These are phyloP conservation scores for Fagus crenata DNA, from an alignment of 306 rosid species.

Conservation along the genomic window DNA sequence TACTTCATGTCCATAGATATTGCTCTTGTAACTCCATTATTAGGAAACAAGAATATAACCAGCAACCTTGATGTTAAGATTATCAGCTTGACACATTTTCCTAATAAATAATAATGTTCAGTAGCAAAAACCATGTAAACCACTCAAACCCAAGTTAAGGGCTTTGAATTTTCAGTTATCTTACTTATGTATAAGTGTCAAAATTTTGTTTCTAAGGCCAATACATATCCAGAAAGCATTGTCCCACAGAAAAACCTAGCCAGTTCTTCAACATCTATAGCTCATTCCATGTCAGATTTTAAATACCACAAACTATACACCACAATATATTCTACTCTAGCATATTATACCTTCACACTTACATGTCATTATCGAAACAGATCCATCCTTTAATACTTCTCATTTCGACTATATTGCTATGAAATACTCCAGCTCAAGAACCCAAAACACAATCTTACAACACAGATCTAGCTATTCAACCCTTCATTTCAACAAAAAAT, in stretches of 20 bases:
- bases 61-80: neutral
- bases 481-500: conserved; percentile 21
- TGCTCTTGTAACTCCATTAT: neutral
- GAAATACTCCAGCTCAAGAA: conserved; percentile 23
- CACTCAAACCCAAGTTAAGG: neutral
- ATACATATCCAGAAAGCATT: neutral
- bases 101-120: neutral
- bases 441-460: conserved; percentile 24
- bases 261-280: neutral
- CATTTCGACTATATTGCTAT: neutral
- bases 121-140: neutral
- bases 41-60: neutral
- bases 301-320: neutral
- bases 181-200: neutral
- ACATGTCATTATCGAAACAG: conserved; percentile 6
- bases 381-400: neutral
- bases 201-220: neutral
- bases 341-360: neutral
- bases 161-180: neutral
- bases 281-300: neutral
- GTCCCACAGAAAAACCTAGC: neutral
- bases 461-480: conserved; percentile 49
- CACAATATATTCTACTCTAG: neutral
- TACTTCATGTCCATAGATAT: neutral
- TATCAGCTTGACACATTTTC: neutral